These are phyloP conservation scores for Chalciporus sphaerocephalus DNA, from an alignment of 768 basidiomycete genomes.

Conservation along the genomic window DNA sequence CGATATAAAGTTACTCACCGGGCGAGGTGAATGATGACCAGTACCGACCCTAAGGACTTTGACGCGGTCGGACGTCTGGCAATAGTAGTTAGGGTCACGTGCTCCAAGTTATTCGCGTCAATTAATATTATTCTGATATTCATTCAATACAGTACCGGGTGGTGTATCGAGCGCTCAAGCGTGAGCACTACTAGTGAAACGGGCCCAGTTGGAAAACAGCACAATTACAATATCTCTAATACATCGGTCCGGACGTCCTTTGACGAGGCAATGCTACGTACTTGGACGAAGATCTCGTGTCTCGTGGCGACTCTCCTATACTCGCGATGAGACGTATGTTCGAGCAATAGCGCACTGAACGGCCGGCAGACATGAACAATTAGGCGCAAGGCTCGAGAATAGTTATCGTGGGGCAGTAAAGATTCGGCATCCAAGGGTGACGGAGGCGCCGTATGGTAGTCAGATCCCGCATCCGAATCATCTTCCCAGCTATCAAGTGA, in stretches of 20 bases:
- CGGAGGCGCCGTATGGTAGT: neutral
- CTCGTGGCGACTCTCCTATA: constrained; percentile 19
- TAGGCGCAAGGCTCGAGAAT: neutral
- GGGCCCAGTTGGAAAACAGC: too few relatives aligned
- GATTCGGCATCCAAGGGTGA: neutral
- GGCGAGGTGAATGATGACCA: too few relatives aligned
- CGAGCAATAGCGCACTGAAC: constrained; percentile 5
- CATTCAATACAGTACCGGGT: too few relatives aligned
- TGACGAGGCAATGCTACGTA: neutral
- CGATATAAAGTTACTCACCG: too few relatives aligned
- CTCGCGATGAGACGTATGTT: neutral
- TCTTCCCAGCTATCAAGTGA: neutral
- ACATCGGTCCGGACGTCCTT: neutral
- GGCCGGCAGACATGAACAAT: neutral
- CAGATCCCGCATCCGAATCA: neutral
- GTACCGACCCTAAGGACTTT: too few relatives aligned
- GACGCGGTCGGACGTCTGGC: too few relatives aligned
- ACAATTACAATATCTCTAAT: neutral
- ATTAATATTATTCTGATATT: neutral
- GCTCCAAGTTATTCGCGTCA: too few relatives aligned
- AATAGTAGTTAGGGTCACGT: too few relatives aligned
- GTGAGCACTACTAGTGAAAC: too few relatives aligned
- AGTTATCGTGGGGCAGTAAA: neutral
- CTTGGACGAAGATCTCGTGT: neutral
- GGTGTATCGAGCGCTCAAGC: too few relatives aligned